Base-by-base conservation (phyloP, 2,329 filamentous ascomycete species). In the Thelonectria olida region DNA sequence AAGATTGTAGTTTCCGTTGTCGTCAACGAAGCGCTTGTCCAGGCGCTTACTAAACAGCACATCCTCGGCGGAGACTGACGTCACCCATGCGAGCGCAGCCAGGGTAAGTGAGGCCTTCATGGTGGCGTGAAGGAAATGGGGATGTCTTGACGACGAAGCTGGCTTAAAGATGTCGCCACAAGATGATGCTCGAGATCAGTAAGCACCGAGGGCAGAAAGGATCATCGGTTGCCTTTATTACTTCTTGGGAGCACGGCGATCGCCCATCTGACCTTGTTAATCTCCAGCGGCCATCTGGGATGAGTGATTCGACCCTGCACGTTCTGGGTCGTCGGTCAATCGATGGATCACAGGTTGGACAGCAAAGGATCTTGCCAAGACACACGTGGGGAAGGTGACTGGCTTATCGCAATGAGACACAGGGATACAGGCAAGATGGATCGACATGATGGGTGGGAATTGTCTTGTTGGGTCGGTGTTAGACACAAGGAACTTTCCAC, bases 1-100 rank as follows among this genome's bases (percentile, higher is more conserved):
- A 58, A 87, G 82, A 70, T 86, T 86, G 72, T 81, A 85, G 66
- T 86, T 79, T 34, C 83, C 83, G 4, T 78, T 71, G 22, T 74
- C 73, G 65, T 85, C 80, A 47, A 83, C 74, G 61, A 79, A 82
- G 31, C 84, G 82, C 76, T 84, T 86, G 39, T 72, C 67, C 39
- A 84, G 66, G 31, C 80, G 80, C 65, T 76, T 77, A 73, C 82
- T 86, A 68, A 81, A 78, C 23, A 87, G 76, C 12, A 78, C 78
- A 69, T 86, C 83, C 54, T 82, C 80, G 39, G 74, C 67, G 28
- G 58, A 68, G n/a, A 67, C 72, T 27, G 74, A 69, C n/a, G 72
- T 64, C 3, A 66, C 67, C 41, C 77, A 53, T 19, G 73, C 72
- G 45, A 73, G 52, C 2, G 67, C 62, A 49, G 57, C 58, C 44